Evolutionary conservation across 139 green algal genomes (phyloP).

Genomic region (Gonium pectorale): DNA sequence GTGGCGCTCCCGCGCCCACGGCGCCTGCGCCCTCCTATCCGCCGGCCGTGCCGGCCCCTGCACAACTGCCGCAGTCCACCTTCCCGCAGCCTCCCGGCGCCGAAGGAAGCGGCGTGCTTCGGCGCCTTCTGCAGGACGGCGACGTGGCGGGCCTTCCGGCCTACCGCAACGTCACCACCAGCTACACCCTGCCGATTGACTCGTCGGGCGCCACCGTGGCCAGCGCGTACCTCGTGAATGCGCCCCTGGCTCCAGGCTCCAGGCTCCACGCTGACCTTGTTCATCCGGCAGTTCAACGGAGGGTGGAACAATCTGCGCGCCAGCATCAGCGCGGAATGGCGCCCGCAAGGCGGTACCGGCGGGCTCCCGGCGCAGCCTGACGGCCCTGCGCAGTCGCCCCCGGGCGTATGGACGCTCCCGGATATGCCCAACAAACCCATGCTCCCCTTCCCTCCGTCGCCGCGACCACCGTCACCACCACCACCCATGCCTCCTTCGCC

Average conservation of each 20-base stretch:
- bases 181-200: neutral
- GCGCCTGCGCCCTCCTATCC: too few relatives aligned
- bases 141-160: too few relatives aligned
- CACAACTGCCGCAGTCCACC: too few relatives aligned
- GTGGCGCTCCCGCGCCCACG: too few relatives aligned
- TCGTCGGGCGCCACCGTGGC: neutral
- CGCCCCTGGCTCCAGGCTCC: neutral
- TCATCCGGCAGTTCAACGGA: neutral
- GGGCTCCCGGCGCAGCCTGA: too few relatives aligned
- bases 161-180: neutral
- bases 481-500: slow-evolving; percentile 8
- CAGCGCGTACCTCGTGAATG: neutral
- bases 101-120: too few relatives aligned
- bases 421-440: neutral
- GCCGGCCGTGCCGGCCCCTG: too few relatives aligned
- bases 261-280: neutral
- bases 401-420: neutral
- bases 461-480: neutral
- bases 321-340: neutral
- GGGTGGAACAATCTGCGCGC: neutral
- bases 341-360: too few relatives aligned
- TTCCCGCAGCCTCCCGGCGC: too few relatives aligned
- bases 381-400: neutral
- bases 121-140: neutral
- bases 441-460: neutral